phyloP scores from a whole-genome alignment of 2,329 filamentous ascomycete species.

The Penicillium corylophilum region DNA sequence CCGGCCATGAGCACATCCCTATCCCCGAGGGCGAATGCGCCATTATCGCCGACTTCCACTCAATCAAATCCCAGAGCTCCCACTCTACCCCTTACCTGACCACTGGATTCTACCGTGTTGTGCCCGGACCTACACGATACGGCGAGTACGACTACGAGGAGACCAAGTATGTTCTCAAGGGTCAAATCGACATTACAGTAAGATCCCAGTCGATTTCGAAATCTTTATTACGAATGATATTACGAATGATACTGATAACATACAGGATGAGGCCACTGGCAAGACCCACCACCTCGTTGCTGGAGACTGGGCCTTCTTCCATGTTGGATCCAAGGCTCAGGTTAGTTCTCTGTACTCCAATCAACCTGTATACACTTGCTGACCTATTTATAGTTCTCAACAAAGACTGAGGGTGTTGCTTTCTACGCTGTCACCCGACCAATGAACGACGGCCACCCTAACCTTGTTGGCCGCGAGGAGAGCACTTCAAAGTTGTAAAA shows the following conservation, averaged over 20 bases:
- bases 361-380: slow-evolving; percentile 3
- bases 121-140: slow-evolving; percentile 7
- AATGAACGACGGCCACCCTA: slow-evolving; percentile 9
- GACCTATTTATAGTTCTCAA: slow-evolving; percentile 12
- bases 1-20: slow-evolving; percentile 12
- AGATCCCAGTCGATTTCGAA: not conserved
- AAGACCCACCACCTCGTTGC: slow-evolving; percentile 14
- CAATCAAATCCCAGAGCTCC: slow-evolving; percentile 1
- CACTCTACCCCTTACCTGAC: slow-evolving; percentile 11
- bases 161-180: slow-evolving; percentile 15
- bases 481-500: slow-evolving; percentile 12
- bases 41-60: slow-evolving; percentile 14
- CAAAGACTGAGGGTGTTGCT: slow-evolving; percentile 13
- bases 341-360: slow-evolving; percentile 2
- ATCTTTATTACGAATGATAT: no score
- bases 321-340: slow-evolving; percentile 16
- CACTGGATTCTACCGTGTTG: slow-evolving; percentile 13
- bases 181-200: slow-evolving; percentile 13
- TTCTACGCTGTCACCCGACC: slow-evolving; percentile 16
- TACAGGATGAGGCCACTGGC: slow-evolving; percentile 15
- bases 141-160: slow-evolving; percentile 13
- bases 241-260: not conserved
- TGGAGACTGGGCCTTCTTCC: slow-evolving; percentile 16
- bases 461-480: slow-evolving; percentile 12
- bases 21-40: slow-evolving; percentile 11